These are phyloP conservation scores for Plasmodium berghei DNA, from an alignment of 169 alveolate species.

Conservation along the genomic window DNA sequence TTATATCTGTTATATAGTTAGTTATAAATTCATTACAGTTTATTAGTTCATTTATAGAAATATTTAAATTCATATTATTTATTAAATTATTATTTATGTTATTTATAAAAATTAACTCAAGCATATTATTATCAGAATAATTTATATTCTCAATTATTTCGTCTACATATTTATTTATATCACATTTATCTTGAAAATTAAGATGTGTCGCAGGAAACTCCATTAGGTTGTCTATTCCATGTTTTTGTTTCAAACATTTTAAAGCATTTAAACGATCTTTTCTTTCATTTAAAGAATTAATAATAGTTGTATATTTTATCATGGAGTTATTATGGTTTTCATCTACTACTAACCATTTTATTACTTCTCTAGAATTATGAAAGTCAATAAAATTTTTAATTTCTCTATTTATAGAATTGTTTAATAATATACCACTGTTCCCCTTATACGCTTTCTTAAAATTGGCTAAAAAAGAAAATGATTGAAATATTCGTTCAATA, in stretches of 20 bases:
- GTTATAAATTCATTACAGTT: slow-evolving; percentile 14
- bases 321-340: slow-evolving; percentile 1
- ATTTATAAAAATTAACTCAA: slow-evolving; percentile 13
- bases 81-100: slow-evolving; percentile 11
- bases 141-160: neutral
- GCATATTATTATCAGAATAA: neutral
- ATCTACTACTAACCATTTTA: slow-evolving; percentile 6
- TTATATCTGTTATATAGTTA: slow-evolving; percentile 22
- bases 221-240: neutral
- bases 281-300: slow-evolving; percentile 1
- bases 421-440: neutral
- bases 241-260: neutral
- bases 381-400: slow-evolving; percentile 39
- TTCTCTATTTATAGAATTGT: slow-evolving; percentile 15
- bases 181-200: neutral
- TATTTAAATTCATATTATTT: slow-evolving; percentile 23
- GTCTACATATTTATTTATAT: neutral
- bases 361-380: slow-evolving; percentile 25
- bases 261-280: neutral
- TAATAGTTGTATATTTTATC: slow-evolving; percentile 1
- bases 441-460: neutral
- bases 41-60: slow-evolving; percentile 9
- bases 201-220: neutral
- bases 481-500: neutral
- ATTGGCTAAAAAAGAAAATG: neutral